Evolutionary conservation across 805 yeast species (phyloP).

Genomic region (Candida pseudoglaebosa): DNA sequence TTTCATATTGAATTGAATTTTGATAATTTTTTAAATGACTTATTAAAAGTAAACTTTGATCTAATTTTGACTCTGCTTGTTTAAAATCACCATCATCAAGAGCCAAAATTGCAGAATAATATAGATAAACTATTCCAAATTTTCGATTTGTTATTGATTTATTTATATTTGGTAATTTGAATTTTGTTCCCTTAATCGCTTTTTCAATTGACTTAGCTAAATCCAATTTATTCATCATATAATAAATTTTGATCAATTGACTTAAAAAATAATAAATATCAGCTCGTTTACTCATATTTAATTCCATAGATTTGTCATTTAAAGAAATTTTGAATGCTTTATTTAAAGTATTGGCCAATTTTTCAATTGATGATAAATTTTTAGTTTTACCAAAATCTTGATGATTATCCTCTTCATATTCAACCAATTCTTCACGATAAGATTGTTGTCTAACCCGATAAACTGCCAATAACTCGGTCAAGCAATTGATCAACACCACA

Average conservation of each 20-base stretch:
- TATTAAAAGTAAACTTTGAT: constrained; percentile 43
- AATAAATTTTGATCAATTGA: constrained; percentile 65
- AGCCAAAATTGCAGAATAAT: constrained; percentile 64
- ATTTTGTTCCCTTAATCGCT: constrained; percentile 54
- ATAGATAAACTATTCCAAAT: constrained; percentile 59
- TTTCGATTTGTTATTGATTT: constrained; percentile 28
- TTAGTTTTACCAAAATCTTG: constrained; percentile 14
- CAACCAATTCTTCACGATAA: constrained; percentile 21
- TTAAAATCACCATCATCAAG: constrained; percentile 61
- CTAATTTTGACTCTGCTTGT: constrained; percentile 48
- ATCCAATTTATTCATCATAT: constrained; percentile 61
- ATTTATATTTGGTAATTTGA: constrained; percentile 50
- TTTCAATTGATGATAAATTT: constrained; percentile 36
- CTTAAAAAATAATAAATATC: constrained; percentile 71
- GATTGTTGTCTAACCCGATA: constrained; percentile 32
- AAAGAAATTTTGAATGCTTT: constrained; percentile 72
- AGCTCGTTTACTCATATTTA: constrained; percentile 46
- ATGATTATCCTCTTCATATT: constrained; percentile 11
- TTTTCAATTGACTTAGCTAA: constrained; percentile 71
- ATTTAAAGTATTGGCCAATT: constrained; percentile 62
- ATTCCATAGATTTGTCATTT: constrained; percentile 66
- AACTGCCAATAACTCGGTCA: constrained; percentile 39
- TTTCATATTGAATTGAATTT: constrained; percentile 30
- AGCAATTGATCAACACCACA: constrained; percentile 35
- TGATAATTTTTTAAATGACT: constrained; percentile 24